Conservation (phyloP, 2,329 filamentous ascomycete genomes). For the Fusarium nelsonii region DNA sequence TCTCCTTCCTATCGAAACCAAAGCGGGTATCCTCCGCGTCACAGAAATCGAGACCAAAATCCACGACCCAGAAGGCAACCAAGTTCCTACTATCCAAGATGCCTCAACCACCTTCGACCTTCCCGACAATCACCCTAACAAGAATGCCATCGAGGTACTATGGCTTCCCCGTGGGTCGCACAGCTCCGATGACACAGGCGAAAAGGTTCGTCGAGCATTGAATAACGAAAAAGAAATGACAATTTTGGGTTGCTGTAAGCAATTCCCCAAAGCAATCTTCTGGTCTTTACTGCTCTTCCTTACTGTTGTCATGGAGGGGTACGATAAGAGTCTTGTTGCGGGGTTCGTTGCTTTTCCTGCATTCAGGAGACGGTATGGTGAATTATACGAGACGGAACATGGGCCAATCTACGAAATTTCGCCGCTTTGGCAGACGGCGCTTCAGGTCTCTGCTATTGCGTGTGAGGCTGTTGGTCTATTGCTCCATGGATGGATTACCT, state of each 20-base stretch:
- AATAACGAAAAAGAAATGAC: slow-evolving; percentile 42
- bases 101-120: slow-evolving; percentile 17
- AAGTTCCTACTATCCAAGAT: slow-evolving; percentile 13
- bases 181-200: slow-evolving; percentile 40
- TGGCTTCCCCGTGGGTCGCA: slow-evolving; percentile 38
- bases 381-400: slow-evolving; percentile 12
- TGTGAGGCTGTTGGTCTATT: slow-evolving; percentile 53
- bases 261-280: slow-evolving; percentile 41
- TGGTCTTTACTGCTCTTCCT: slow-evolving; percentile 41
- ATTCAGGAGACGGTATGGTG: slow-evolving; percentile 47
- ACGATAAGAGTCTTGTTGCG: slow-evolving; percentile 33
- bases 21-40: slow-evolving; percentile 32
- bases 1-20: slow-evolving; percentile 28
- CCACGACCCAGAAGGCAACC: slow-evolving; percentile 22
- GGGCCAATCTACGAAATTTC: slow-evolving; percentile 32
- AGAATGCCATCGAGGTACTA: slow-evolving; percentile 32
- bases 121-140: slow-evolving; percentile 33
- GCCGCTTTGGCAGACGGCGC: slow-evolving; percentile 21
- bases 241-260: slow-evolving; percentile 22
- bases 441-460: slow-evolving; percentile 21
- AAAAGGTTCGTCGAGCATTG: slow-evolving; percentile 35
- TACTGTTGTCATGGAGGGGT: slow-evolving; percentile 44
- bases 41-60: slow-evolving; percentile 40
- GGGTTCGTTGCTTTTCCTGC: slow-evolving; percentile 38
- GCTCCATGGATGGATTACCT: slow-evolving; percentile 55